Percentiles rank a stretch among this genome's conserved stretches.
These are phyloP conservation scores for Neopestalotiopsis sp. DNA, from an alignment of 2,329 filamentous ascomycete genomes.

Conservation along the genomic window DNA sequence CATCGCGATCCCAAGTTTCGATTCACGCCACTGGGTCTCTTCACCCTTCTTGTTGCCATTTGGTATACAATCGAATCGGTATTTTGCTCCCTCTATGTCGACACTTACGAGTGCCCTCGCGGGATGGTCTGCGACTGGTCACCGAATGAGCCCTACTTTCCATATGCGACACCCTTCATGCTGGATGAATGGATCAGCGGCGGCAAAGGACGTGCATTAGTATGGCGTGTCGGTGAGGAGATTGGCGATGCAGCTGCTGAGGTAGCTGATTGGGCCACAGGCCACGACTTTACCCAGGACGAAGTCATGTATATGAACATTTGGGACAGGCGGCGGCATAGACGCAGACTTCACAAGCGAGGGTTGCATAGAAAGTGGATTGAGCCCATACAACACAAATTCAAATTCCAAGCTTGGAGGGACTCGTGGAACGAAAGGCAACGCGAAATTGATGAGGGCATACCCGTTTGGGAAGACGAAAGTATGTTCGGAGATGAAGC, in stretches of 20 bases:
- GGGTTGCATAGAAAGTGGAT: constrained; percentile 46
- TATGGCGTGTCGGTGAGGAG: constrained; percentile 47
- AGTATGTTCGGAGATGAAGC: constrained; percentile 41
- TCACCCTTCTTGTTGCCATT: constrained; percentile 48
- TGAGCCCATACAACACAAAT: constrained; percentile 46
- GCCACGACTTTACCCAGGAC: constrained; percentile 49
- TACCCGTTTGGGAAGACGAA: constrained; percentile 41
- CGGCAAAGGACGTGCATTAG: constrained; percentile 51
- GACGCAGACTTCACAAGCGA: constrained; percentile 56
- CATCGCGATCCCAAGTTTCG: constrained; percentile 48
- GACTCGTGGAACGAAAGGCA: constrained; percentile 46
- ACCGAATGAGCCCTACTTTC: constrained; percentile 64
- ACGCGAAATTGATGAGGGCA: constrained; percentile 45
- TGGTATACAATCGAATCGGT: constrained; percentile 62
- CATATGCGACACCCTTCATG: constrained; percentile 65
- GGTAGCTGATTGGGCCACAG: constrained; percentile 49
- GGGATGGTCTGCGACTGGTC: constrained; percentile 58
- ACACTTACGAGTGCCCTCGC: constrained; percentile 53
- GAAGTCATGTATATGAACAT: constrained; percentile 51
- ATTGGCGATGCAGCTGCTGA: constrained; percentile 55
- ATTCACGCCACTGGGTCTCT: constrained; percentile 54
- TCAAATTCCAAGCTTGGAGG: constrained; percentile 52
- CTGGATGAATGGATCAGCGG: constrained; percentile 66
- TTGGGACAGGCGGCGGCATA: constrained; percentile 53
- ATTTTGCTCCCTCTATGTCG: constrained; percentile 61